Evolutionary conservation across 169 alveolate genomes (phyloP).

Genomic region (Cryptosporidium meleagridis): DNA sequence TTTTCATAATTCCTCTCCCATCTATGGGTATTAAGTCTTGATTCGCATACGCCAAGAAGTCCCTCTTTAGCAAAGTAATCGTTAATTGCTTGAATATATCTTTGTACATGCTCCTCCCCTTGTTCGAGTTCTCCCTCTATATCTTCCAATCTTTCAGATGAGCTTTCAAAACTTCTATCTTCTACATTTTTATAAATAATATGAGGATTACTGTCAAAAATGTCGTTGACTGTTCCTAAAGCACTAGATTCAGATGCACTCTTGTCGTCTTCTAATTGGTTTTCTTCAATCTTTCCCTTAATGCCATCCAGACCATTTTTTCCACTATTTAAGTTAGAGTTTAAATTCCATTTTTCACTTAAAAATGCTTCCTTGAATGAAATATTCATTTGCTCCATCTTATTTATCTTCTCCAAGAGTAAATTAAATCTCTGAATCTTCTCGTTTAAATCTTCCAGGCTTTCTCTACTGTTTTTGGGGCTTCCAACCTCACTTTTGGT

Average conservation of each 20-base stretch:
- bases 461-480: neutral
- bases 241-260: constrained; percentile 8
- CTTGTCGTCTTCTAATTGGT: neutral
- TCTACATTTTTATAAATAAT: neutral
- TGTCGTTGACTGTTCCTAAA: constrained; percentile 31
- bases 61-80: constrained; percentile 31
- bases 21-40: constrained; percentile 46
- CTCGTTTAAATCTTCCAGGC: constrained; percentile 5
- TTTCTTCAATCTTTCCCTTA: neutral
- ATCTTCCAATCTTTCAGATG: constrained; percentile 15
- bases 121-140: constrained; percentile 17
- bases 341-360: constrained; percentile 33
- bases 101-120: constrained; percentile 38
- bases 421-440: constrained; percentile 46
- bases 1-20: constrained; percentile 49
- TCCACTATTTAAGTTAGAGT: neutral
- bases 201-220: constrained; percentile 15
- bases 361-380: constrained; percentile 35
- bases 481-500: neutral
- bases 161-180: neutral
- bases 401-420: constrained; percentile 37
- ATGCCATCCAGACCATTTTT: neutral
- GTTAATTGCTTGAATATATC: constrained; percentile 36
- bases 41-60: constrained; percentile 21
- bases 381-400: constrained; percentile 52